Percentiles rank a stretch among this genome's conserved stretches.
Evolutionary conservation across 1,139 yeast genomes (phyloP).

Genomic region (Candida tunisiensis): DNA sequence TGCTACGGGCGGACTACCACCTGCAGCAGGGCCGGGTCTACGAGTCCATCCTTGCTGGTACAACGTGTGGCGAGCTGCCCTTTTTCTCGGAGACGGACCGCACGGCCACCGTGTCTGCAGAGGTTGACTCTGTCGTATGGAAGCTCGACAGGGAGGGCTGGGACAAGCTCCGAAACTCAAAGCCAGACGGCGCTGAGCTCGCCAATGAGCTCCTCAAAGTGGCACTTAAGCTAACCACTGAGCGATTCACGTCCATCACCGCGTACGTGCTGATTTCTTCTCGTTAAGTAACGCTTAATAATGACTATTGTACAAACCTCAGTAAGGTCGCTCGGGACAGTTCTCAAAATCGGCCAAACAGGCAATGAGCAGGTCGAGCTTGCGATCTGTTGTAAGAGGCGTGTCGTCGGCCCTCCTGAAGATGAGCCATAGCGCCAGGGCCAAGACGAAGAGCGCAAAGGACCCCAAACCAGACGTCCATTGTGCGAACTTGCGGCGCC

Average conservation of each 20-base stretch:
- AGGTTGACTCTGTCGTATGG: slow-evolving; percentile 58
- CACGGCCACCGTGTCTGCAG: slow-evolving; percentile 24
- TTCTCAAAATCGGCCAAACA: too few relatives aligned
- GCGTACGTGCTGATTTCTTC: slow-evolving; percentile 16
- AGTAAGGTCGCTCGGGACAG: too few relatives aligned
- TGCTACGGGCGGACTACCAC: slow-evolving; percentile 43
- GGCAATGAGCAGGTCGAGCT: too few relatives aligned
- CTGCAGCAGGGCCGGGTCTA: slow-evolving; percentile 41
- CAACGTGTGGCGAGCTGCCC: slow-evolving; percentile 69
- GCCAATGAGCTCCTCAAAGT: slow-evolving; percentile 54
- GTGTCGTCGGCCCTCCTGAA: too few relatives aligned
- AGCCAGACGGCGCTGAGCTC: slow-evolving; percentile 30
- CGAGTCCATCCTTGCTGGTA: slow-evolving; percentile 75
- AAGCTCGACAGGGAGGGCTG: slow-evolving; percentile 34
- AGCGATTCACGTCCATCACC: slow-evolving; percentile 37
- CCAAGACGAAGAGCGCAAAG: too few relatives aligned
- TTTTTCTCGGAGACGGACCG: slow-evolving; percentile 28
- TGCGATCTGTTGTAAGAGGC: too few relatives aligned
- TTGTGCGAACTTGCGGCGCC: too few relatives aligned
- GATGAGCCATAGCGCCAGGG: too few relatives aligned
- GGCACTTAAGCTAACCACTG: slow-evolving; percentile 49
- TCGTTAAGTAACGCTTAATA: slow-evolving; percentile 1
- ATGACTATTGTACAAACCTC: not conserved
- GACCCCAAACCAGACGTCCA: too few relatives aligned
- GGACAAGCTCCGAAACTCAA: slow-evolving; percentile 23